Base-by-base conservation (phyloP, 83 land plant genomes). In the Diphasiastrum complanatum region DNA sequence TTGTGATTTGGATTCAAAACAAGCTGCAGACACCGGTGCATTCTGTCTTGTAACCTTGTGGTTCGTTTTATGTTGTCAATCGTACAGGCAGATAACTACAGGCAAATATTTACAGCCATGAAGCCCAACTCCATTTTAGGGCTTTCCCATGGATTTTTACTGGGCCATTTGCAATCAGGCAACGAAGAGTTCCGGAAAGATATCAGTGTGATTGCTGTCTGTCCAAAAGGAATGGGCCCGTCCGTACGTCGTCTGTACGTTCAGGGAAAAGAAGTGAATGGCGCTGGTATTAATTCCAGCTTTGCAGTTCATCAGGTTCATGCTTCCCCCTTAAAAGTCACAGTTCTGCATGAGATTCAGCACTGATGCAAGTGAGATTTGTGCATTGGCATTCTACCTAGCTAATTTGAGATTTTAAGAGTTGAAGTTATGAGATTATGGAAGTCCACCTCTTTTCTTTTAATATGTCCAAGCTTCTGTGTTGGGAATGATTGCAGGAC, bases 171-270 rank as follows among this genome's bases (percentile, higher is more conserved):
- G 37, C 84, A 91, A 56, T 91, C 97, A 25, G 52, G 64, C 5
- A 89, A 83, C 5, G 81, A 67, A 47, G 81, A 91, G 49, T 91
- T 91, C 57, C 93, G 86, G 1, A 80, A 86, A 76, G 73, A 84
- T 72, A 84, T 91, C 49, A 91, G 97, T 57, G 97, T 91, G 47
- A 82, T 91, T 72, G 97, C 89, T 45, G 97, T 86, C 1, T 84
- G 92, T 51, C 92, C 97, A 0, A 91, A 91, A 77, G 97, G 97
- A 10, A 92, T 92, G 97, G 97, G 97, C 5, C 95, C 97, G 23
- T 92, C 97, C 29, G 95, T 92, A 45, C 78, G 97, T 45, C 81
- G 97, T 61, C 71, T 87, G 47, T 92, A 92, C 76, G 97, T 87
- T 3, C 95, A 87, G 67, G 97, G 97, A 33, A 87, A 87, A 66